Base-by-base conservation (phyloP, 1,139 yeast genomes). In the Suhomyces bribrorum region DNA sequence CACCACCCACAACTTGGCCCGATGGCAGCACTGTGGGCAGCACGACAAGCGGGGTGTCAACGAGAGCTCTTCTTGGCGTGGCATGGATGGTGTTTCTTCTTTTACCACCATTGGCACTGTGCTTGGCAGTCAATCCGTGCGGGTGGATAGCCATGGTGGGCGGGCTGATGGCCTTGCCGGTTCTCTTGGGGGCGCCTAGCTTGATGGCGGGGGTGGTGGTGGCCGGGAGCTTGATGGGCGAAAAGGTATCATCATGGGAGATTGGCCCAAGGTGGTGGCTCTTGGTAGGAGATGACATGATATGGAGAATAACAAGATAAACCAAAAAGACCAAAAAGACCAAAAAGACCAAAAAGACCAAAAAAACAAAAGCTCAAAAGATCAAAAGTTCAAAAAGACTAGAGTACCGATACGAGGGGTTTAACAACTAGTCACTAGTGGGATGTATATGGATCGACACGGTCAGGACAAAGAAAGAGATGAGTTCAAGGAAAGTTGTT, bases 111-210 rank as follows among this genome's bases (percentile, higher is more conserved):
- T 32, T 16, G 13, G 54, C 56, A 7, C 50, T 58, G 31, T 57
- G 58, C 29, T 70, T 69, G 15, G 74, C 69, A 2, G 64, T 52
- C 27, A 76, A 53, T 0, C 81, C 81, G 47, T 76, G 81, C 1
- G 79, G 76, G 38, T 73, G 74, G 41, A 62, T 66, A 15, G 44
- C 41, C n/a, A 48, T 29, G 16, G 28, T 38, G 50, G 54, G 35
- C 59, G 47, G 48, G 23, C 43, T 39, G 29, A 39, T 45, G 9
- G 34, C 6, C n/a, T 14, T 26, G 6, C 23, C 23, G 14, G 15
- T 30, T 27, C 38, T 37, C 38, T 9, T 48, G 46, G 28, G 45
- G 25, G 35, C 34, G 8, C 41, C 38, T 3, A 32, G 32, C 23
- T 39, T 37, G 16, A 16, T 15, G 14, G 28, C 22, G n/a, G 38